A percentile compares a stretch with the other conserved stretches of the same genome.
These are phyloP conservation scores for Conticribra guillardii DNA, from an alignment of 108 stramenopile genomes.

Conservation along the genomic window DNA sequence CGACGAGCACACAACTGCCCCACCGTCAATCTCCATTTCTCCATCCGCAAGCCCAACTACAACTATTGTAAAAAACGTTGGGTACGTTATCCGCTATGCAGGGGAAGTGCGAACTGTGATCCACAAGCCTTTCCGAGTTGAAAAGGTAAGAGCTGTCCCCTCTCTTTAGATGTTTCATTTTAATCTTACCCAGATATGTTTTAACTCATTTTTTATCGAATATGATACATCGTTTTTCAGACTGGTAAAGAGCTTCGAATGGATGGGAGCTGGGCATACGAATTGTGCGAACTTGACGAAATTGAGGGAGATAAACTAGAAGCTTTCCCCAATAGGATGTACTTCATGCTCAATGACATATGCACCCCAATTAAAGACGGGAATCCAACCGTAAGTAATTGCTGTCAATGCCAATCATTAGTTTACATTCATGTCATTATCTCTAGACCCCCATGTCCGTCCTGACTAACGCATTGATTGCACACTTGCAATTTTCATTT, in stretches of 20 bases:
- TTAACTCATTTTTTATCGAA: no score
- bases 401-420: neutral
- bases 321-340: constrained; percentile 30
- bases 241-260: constrained; percentile 38
- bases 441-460: no score
- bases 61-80: constrained; percentile 16
- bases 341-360: constrained; percentile 16
- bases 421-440: no score
- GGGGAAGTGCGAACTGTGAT: constrained; percentile 39
- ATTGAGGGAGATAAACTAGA: constrained; percentile 26
- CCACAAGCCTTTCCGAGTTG: constrained; percentile 33
- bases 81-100: constrained; percentile 35
- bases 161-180: no score
- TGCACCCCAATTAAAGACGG: constrained; percentile 22
- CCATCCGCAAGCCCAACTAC: constrained; percentile 26
- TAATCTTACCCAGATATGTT: no score
- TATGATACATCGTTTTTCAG: no score
- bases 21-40: neutral
- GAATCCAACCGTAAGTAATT: constrained; percentile 38
- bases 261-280: constrained; percentile 35
- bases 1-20: no score
- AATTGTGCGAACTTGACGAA: constrained; percentile 44
- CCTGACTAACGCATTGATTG: neutral
- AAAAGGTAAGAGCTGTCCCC: neutral
- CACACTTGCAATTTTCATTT: no score